Base-by-base conservation (phyloP, 345 rosid species). In the Heritiera fomes region DNA sequence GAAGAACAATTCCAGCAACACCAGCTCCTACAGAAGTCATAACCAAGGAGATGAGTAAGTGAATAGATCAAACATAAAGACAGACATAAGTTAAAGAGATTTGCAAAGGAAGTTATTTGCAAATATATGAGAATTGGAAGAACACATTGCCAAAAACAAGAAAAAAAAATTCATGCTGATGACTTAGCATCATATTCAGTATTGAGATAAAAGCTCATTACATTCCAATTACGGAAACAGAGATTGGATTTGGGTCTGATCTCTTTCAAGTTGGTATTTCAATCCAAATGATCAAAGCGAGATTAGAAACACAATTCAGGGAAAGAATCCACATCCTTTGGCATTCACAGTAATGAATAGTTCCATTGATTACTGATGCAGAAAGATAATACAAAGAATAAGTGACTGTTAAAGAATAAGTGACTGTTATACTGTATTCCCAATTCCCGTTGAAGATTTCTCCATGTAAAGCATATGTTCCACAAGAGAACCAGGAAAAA, bases 1-100 rank as follows among this genome's bases (percentile, higher is more conserved):
- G 98, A 5, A 92, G 90, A 2, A 96, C 88, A 46, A 96, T 89
- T 38, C 99, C 99, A 15, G 93, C 97, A 11, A 90, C 87, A 32
- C 98, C 99, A 75, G 78, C 65, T 23, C 99, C 99, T 96, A 50
- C 10, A 50, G 13, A 32, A 32, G 30, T 14, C n/a, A 23, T 30
- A 30, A 50, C 7, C 59, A 71, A 52, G 66, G 15, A 50, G 75
- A 2, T 5, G 3, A 3, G 17, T 7, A 0, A 28, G 50, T 23
- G 8, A 47, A 28, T 5, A 50, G 12, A 50, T 52, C 75, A 71
- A 71, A 49, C 60, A 71, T 30, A 71, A 5, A 46, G 18, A 46
- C 9, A 5, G 3, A 55, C 3, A 6, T 6, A 17, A 55, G 23
- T 55, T 1, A 55, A 15, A 18, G 23, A 55, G 60, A 53, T 53